Conservation (phyloP, 371 early-diverging fungal species). For the Apophysomyces variabilis region DNA sequence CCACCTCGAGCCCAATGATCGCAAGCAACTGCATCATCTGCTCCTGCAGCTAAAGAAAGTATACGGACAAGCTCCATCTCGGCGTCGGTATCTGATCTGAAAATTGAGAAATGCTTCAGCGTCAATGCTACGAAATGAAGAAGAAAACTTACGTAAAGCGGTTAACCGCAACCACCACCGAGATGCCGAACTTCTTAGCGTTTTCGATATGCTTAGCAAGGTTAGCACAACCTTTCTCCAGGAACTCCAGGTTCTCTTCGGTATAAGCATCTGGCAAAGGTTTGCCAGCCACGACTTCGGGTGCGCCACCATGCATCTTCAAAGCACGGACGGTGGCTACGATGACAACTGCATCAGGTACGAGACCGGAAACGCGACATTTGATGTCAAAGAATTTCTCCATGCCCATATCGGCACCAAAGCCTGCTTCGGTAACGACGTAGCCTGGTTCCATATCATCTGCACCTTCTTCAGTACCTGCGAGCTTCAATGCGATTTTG, state of each 20-base stretch:
- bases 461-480: conserved; percentile 69
- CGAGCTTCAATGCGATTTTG: conserved; percentile 90
- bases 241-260: conserved; percentile 82
- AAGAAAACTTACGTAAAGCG: conserved; percentile 65
- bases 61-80: conserved; percentile 84
- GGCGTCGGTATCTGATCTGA: conserved; percentile 80
- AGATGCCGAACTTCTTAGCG: conserved; percentile 86
- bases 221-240: conserved; percentile 86
- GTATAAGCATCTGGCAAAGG: conserved; percentile 89
- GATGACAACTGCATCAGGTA: conserved; percentile 92
- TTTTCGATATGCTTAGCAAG: conserved; percentile 90
- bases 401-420: conserved; percentile 99
- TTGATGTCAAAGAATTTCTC: conserved; percentile 99
- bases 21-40: conserved; percentile 82
- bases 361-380: conserved; percentile 87
- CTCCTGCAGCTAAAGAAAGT: conserved; percentile 83
- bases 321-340: conserved; percentile 95
- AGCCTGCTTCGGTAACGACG: conserved; percentile 97
- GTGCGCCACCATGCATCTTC: conserved; percentile 98
- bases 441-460: conserved; percentile 75
- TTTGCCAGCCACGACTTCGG: conserved; percentile 92
- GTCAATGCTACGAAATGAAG: too few relatives aligned
- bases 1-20: conserved; percentile 96
- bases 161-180: conserved; percentile 95
- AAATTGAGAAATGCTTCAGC: background rate